Percentiles rank a stretch among this genome's conserved stretches.
Conservation (phyloP, 768 basidiomycete genomes). For the Calocybe indica region DNA sequence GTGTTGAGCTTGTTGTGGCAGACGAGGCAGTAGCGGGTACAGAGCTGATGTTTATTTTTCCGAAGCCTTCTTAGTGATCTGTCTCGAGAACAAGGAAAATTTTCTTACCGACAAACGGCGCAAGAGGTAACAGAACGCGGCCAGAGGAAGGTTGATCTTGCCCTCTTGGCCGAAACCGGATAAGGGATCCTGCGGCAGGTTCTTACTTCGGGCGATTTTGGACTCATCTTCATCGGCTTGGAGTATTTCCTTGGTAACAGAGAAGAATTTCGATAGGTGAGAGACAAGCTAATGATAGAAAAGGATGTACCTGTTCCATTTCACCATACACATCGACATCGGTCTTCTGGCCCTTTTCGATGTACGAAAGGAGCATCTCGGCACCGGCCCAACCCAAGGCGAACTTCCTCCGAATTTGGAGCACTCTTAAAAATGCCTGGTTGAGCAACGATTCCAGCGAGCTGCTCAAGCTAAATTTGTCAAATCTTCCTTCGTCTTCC, state of each 20-base stretch:
- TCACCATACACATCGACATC: constrained; percentile 30
- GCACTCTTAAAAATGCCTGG: constrained; percentile 45
- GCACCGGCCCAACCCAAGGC: constrained; percentile 66
- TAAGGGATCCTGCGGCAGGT: constrained; percentile 54
- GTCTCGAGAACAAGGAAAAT: neutral
- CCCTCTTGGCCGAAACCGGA: constrained; percentile 20
- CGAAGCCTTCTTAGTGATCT: neutral
- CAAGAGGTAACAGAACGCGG: constrained; percentile 60
- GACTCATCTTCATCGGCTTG: constrained; percentile 41
- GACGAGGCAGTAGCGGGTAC: constrained; percentile 67
- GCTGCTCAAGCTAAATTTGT: constrained; percentile 56
- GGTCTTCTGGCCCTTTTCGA: constrained; percentile 37
- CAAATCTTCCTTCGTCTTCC: constrained; percentile 38
- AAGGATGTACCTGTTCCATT: constrained; percentile 23
- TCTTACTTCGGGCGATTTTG: constrained; percentile 29
- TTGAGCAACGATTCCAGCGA: constrained; percentile 60
- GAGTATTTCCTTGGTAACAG: constrained; percentile 22
- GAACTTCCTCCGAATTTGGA: constrained; percentile 46
- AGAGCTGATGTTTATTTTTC: constrained; percentile 34
- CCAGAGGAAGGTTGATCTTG: constrained; percentile 53
- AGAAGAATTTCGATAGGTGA: neutral
- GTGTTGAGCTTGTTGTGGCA: constrained; percentile 55
- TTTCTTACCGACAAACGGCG: constrained; percentile 50
- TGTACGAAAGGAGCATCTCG: constrained; percentile 42
- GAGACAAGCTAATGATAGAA: neutral